Evolutionary conservation across 176 grass and related monocot genomes (phyloP).

Genomic region (Cymbopogon citratus): DNA sequence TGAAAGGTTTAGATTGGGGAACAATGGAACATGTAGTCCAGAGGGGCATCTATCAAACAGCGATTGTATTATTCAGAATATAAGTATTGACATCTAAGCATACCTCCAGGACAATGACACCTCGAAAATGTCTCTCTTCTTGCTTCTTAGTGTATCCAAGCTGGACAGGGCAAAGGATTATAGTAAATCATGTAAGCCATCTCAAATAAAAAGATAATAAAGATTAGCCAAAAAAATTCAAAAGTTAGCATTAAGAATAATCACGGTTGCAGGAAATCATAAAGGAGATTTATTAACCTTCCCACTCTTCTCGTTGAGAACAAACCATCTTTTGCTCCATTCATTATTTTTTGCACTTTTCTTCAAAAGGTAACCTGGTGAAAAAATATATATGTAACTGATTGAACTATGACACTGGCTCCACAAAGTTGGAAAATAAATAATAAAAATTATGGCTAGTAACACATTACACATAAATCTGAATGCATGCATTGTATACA

Average conservation of each 20-base stretch:
- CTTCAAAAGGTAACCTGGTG: constrained; percentile 77
- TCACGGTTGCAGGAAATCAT: neutral
- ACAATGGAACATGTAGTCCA: neutral
- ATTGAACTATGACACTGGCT: constrained; percentile 10
- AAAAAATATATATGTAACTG: neutral
- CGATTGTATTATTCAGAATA: neutral
- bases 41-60: neutral
- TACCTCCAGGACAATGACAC: constrained; percentile 82
- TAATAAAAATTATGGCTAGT: neutral
- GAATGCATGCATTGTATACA: neutral
- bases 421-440: neutral
- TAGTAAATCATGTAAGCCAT: constrained; percentile 21
- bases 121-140: constrained; percentile 93
- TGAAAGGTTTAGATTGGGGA: neutral
- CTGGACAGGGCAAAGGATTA: constrained; percentile 32
- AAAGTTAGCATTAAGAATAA: constrained; percentile 15
- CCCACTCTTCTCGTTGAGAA: constrained; percentile 92
- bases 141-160: constrained; percentile 97
- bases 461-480: constrained; percentile 5
- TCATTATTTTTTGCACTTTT: constrained; percentile 95
- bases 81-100: constrained; percentile 4
- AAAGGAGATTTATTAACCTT: constrained; percentile 54
- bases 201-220: constrained; percentile 14
- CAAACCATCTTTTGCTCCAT: constrained; percentile 91
- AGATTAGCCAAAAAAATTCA: constrained; percentile 3